Evolutionary conservation across 345 rosid species (phyloP).

Genomic region (Aegle marmelos): DNA sequence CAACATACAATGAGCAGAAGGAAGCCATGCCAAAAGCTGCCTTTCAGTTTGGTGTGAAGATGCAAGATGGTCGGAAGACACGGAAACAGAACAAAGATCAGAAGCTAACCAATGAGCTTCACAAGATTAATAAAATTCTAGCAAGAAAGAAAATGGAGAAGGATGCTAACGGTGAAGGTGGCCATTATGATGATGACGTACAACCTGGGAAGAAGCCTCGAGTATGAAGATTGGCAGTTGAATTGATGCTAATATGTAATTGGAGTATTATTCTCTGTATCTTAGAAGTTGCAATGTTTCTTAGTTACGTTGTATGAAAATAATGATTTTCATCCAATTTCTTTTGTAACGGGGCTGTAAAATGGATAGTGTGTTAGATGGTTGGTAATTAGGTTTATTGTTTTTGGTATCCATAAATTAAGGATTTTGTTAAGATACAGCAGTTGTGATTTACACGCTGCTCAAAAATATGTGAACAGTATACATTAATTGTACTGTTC

Average conservation of each 20-base stretch:
- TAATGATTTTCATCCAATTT: neutral
- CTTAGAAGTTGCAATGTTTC: neutral
- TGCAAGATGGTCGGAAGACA: constrained; percentile 98
- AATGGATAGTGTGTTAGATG: too few species aligned
- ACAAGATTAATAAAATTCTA: constrained; percentile 85
- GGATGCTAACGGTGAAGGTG: constrained; percentile 46
- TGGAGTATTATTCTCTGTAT: neutral
- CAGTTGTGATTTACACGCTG: too few species aligned
- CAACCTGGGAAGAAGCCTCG: constrained; percentile 58
- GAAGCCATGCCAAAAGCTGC: constrained; percentile 99
- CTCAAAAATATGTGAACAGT: too few species aligned
- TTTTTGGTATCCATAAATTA: neutral
- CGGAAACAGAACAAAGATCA: constrained; percentile 94
- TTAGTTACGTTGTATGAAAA: neutral
- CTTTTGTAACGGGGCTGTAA: neutral
- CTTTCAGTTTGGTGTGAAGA: constrained; percentile 96
- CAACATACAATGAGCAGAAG: constrained; percentile 90
- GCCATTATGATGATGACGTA: constrained; percentile 45
- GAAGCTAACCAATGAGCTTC: constrained; percentile 85
- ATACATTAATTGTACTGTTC: too few species aligned
- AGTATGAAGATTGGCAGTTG: constrained; percentile 20
- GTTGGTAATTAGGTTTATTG: neutral
- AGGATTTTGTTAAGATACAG: too few species aligned
- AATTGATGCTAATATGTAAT: neutral
- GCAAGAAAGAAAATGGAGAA: constrained; percentile 89